phyloP scores from a whole-genome alignment of 805 yeast genomes.

The Candida orba region DNA sequence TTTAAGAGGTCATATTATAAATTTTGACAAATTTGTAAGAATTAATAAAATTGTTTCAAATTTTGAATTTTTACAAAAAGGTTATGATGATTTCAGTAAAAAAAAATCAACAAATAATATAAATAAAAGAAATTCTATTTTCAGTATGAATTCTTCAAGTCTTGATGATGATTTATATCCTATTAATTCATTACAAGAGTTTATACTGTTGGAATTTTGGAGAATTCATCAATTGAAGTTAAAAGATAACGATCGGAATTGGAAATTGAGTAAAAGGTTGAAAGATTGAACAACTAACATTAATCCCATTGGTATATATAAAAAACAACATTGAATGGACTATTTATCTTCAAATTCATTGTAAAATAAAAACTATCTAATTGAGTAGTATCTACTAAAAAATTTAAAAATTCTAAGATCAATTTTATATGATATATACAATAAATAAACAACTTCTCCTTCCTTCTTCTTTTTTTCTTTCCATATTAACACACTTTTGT shows the following conservation, averaged over 20 bases:
- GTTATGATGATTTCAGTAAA: conserved; percentile 31
- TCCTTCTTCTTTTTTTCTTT: no score
- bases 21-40: conserved; percentile 67
- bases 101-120: conserved; percentile 6
- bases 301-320: no score
- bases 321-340: neutral
- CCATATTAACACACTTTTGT: no score
- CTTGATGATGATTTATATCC: conserved; percentile 26
- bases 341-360: no score
- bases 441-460: neutral
- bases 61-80: conserved; percentile 60
- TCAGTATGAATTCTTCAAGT: conserved; percentile 18
- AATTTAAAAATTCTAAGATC: neutral
- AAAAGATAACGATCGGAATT: conserved; percentile 59
- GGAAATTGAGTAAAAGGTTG: conserved; percentile 54
- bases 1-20: conserved; percentile 45
- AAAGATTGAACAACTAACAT: conserved; percentile 3
- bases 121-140: conserved; percentile 19
- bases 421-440: neutral
- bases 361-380: neutral
- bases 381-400: neutral
- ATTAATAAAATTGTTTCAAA: conserved; percentile 60
- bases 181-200: conserved; percentile 35
- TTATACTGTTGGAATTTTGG: conserved; percentile 63
- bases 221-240: conserved; percentile 54